Evolutionary conservation across 2,329 filamentous ascomycete genomes (phyloP), one percentile per base, ranked within the genome.

Genomic region (Plectosphaerella sp.): DNA sequence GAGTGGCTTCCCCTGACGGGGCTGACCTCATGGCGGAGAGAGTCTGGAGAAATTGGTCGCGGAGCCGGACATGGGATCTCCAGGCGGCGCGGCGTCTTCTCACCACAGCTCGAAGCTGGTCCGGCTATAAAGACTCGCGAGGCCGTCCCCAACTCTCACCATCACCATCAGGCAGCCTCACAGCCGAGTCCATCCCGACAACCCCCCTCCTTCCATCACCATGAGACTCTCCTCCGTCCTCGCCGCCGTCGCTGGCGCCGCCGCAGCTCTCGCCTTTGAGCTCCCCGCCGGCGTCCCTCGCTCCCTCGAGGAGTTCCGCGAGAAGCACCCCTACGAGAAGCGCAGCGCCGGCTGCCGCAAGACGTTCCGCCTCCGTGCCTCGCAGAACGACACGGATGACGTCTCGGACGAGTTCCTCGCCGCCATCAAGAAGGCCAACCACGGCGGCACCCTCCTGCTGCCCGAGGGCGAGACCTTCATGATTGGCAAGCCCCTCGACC

Each of bases 401-500:
- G 68, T 84, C 43, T 77, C 80, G 1, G 69, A 70, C 8, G 77
- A 80, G 36, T 83, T 86, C 59, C 67, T 78, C 25, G 68, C 69
- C 61, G 82, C 75, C 1, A 65, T 85, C 41, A 71, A 76, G 58
- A 70, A 75, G 50, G 81, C 82, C 2, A 84, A 85, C 59, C 67
- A 81, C 36, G 82, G 82, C 45, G 82, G 82, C 15, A 76, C 79
- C 4, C 65, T 86, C 4, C 70, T 80, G 41, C 64, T 84, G 1
- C 68, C 79, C 33, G 76, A 77, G 59, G 74, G 73, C 4, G 67
- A 80, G 61, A 79, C 72, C 1, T 84, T 78, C 60, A 66, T 84
- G 18, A 82, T 84, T 57, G 81, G 79, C 51, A 80, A 77, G 64
- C 80, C 78, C 52, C 67, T 84, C 12, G 79, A 84, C 56, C 62